Base-by-base conservation (phyloP, 1,284 basidiomycete genomes). In the Cutaneotrichosporon cutaneum region DNA sequence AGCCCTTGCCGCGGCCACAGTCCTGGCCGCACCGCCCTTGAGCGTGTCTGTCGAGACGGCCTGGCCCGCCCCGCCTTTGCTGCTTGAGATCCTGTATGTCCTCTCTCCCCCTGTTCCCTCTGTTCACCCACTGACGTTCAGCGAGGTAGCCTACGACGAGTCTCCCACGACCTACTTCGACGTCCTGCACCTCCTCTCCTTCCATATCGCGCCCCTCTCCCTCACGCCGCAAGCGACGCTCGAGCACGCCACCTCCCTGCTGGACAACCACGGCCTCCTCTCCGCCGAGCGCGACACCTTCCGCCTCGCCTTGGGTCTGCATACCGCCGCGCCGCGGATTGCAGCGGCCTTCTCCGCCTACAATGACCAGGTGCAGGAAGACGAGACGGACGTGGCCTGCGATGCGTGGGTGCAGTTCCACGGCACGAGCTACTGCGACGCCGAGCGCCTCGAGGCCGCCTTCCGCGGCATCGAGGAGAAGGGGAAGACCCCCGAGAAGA, bases 391-490 rank as follows among this genome's bases (percentile, higher is more conserved):
- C 36, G 77, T 79, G 13, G 73, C 21, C 0, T 94, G 92, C 72
- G 86, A 83, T 1, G 88, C 88, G 21, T 95, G 92, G 92, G 87
- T 94, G 4, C 90, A 94, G 63, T 94, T 90, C 88, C 88, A 89
- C 69, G 90, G 90, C 0, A 80, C 86, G 61, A 83, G 86, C 18
- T 85, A 89, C 11, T 95, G 92, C 72, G 86, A 87, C 58, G 83
- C 85, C 3, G 85, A 89, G 45, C 84, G 82, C 4, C 81, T 93
- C 55, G 81, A 81, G 48, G 82, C 79, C 50, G 81, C 90, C 35
- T 84, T 84, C 18, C 51, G 70, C 71, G 82, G 68, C n/a, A 72
- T 78, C 22, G 85, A 88, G 62, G 80, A 74, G 11, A 14, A 6
- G 7, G n/a, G 22, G n/a, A 27, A 32, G 11, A 21, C 21, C 22